Conservation (phyloP, 2,329 filamentous ascomycete genomes). For the Cytospora chrysosperma region DNA sequence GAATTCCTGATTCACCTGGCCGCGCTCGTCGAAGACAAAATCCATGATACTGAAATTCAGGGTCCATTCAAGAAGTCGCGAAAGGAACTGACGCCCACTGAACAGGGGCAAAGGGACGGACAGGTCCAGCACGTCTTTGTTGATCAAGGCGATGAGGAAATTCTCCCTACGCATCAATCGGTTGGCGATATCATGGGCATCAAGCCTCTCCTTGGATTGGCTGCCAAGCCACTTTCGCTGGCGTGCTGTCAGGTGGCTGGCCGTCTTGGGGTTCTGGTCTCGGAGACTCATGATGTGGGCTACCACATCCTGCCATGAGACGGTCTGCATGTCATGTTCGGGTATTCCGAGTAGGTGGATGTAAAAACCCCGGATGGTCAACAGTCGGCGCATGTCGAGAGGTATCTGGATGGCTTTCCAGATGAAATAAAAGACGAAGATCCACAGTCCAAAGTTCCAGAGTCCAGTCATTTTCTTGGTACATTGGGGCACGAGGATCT, state of each 20-base stretch:
- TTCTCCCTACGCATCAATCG: slow-evolving; percentile 95
- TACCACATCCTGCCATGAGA: slow-evolving; percentile 91
- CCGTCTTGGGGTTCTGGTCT: slow-evolving; percentile 83
- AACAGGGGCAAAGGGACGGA: slow-evolving; percentile 84
- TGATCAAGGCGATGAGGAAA: slow-evolving; percentile 94
- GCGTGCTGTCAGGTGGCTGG: slow-evolving; percentile 51
- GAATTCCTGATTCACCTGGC: slow-evolving; percentile 83
- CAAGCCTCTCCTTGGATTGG: slow-evolving; percentile 89
- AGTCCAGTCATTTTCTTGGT: slow-evolving; percentile 71
- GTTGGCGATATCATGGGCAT: slow-evolving; percentile 96
- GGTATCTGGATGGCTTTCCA: slow-evolving; percentile 75
- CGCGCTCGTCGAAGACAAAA: slow-evolving; percentile 87
- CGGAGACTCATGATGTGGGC: slow-evolving; percentile 79
- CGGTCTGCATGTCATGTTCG: slow-evolving; percentile 82
- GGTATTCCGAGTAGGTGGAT: slow-evolving; percentile 78
- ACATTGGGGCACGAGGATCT: slow-evolving; percentile 69
- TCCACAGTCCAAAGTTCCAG: slow-evolving; percentile 78
- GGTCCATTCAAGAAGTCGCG: slow-evolving; percentile 88
- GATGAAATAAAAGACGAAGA: slow-evolving; percentile 83
- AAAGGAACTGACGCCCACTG: slow-evolving; percentile 77
- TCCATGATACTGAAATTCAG: slow-evolving; percentile 87
- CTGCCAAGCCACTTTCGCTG: slow-evolving; percentile 66
- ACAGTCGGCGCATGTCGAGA: slow-evolving; percentile 69
- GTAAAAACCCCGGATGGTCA: slow-evolving; percentile 83
- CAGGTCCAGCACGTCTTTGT: slow-evolving; percentile 90